Conservation (phyloP, 2,329 filamentous ascomycete species). For the Hymenoscyphus linearis region DNA sequence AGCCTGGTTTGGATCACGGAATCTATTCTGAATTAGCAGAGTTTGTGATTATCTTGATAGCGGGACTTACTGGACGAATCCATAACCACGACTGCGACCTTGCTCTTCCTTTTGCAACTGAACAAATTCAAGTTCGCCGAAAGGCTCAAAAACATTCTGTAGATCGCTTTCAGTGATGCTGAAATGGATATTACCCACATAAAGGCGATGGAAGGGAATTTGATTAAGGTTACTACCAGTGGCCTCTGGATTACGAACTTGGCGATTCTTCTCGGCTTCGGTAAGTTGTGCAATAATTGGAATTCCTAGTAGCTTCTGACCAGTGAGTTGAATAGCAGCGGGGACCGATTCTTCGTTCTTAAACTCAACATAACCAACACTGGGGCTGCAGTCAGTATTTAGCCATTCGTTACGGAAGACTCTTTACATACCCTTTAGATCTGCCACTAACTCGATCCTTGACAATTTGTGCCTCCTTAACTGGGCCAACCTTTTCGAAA, state of each 20-base stretch:
- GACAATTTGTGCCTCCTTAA: constrained; percentile 97
- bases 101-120: constrained; percentile 95
- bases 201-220: constrained; percentile 94
- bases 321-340: constrained; percentile 93
- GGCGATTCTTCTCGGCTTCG: constrained; percentile 98
- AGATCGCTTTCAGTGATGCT: constrained; percentile 96
- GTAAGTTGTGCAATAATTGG: constrained; percentile 98
- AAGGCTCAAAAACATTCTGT: constrained; percentile 94
- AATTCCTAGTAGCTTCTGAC: constrained; percentile 96
- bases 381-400: constrained; percentile 42
- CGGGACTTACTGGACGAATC: constrained; percentile 87
- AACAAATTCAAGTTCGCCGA: constrained; percentile 95
- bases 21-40: constrained; percentile 52
- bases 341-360: constrained; percentile 91
- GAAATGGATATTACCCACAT: constrained; percentile 99
- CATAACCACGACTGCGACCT: constrained; percentile 87
- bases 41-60: not conserved
- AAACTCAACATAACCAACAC: constrained; percentile 99
- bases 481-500: constrained; percentile 89
- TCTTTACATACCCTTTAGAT: constrained; percentile 78
- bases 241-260: constrained; percentile 76
- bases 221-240: constrained; percentile 67
- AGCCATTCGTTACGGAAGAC: not conserved
- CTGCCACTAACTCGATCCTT: constrained; percentile 95
- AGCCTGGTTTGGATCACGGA: constrained; percentile 83